Evolutionary conservation across 768 basidiomycete species (phyloP).

Genomic region (Mrakia gelida): DNA sequence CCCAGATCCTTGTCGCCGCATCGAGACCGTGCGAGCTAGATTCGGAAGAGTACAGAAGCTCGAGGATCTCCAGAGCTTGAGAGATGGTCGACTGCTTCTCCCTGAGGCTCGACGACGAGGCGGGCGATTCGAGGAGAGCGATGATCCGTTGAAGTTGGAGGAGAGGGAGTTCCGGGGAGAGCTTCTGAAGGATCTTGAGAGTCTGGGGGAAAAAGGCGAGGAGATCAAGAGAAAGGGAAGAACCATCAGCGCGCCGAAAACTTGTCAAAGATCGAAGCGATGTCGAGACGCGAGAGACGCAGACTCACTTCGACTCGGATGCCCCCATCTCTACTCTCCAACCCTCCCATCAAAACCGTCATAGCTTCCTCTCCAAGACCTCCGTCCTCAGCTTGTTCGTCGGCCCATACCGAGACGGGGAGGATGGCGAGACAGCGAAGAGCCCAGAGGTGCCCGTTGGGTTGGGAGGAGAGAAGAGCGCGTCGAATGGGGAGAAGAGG

Average conservation of each 20-base stretch:
- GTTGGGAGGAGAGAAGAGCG: background rate
- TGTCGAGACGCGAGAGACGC: background rate
- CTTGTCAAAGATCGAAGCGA: background rate
- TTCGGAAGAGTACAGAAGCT: background rate
- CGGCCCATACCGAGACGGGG: background rate
- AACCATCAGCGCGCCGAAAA: background rate
- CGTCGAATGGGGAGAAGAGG: background rate
- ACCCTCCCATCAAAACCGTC: conserved; percentile 8
- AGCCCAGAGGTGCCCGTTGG: conserved; percentile 24
- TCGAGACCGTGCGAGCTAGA: too few species aligned
- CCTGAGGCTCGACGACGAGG: background rate
- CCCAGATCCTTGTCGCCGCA: background rate
- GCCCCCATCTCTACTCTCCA: conserved; percentile 18
- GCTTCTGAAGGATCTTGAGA: background rate
- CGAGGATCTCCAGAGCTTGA: background rate
- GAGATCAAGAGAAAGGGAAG: background rate
- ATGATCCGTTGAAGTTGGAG: conserved; percentile 15
- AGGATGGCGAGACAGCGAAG: conserved; percentile 17
- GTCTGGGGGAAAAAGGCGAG: background rate
- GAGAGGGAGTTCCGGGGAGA: conserved; percentile 12
- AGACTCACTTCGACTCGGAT: conserved; percentile 21
- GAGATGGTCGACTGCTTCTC: background rate
- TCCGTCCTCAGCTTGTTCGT: background rate
- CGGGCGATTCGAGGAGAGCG: background rate
- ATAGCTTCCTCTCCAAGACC: conserved; percentile 3